Percentiles rank a stretch among this genome's conserved stretches.
Evolutionary conservation across 2,329 filamentous ascomycete species (phyloP).

Genomic region (Hymenoscyphus infarciens): DNA sequence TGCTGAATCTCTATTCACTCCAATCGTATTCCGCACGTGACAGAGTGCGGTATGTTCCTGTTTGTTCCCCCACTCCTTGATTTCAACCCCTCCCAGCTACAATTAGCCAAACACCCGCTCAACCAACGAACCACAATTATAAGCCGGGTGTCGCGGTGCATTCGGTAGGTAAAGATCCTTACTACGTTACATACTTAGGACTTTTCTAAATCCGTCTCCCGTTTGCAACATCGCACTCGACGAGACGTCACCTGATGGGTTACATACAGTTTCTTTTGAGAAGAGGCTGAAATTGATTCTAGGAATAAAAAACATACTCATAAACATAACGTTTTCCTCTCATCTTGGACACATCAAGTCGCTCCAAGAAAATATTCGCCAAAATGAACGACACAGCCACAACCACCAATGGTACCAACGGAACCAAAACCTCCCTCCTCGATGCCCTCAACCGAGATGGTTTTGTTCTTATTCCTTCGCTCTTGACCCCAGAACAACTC

Average conservation of each 20-base stretch:
- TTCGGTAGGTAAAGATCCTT: neutral
- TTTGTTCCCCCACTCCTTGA: conserved; percentile 1
- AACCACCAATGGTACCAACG: conserved; percentile 7
- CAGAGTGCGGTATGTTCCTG: neutral
- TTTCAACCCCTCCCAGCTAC: neutral
- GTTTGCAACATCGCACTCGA: neutral
- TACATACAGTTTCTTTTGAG: neutral
- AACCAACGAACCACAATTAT: neutral
- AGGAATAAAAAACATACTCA: neutral
- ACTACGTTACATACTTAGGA: neutral
- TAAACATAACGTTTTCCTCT: neutral
- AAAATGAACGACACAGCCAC: neutral
- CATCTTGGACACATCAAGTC: neutral
- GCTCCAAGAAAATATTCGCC: neutral
- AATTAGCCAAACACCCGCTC: neutral
- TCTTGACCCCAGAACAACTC: conserved; percentile 57
- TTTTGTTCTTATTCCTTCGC: conserved; percentile 68
- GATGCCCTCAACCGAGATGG: conserved; percentile 61
- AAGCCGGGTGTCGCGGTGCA: neutral
- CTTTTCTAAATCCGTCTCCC: neutral
- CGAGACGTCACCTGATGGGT: neutral
- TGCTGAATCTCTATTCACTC: neutral
- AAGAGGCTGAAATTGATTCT: neutral
- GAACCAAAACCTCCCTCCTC: conserved; percentile 26
- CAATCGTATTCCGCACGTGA: neutral